These are phyloP conservation scores for Euphrasia arctica DNA, from an alignment of 305 asterid genomes.

Conservation along the genomic window DNA sequence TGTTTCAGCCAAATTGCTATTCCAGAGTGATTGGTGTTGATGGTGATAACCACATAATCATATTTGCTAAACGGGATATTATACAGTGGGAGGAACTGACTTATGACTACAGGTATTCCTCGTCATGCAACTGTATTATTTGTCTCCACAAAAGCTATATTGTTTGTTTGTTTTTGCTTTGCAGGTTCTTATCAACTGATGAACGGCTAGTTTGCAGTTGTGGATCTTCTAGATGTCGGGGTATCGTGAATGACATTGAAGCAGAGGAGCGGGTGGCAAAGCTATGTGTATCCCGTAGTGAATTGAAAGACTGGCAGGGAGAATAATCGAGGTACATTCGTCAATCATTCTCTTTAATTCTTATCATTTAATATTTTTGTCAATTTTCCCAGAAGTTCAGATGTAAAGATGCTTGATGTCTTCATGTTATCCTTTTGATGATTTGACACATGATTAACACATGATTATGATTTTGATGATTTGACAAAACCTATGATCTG, in stretches of 20 bases:
- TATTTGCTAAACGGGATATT: slow-evolving; percentile 92
- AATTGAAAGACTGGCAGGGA: slow-evolving; percentile 74
- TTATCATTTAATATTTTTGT: neutral
- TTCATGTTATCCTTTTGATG: no score
- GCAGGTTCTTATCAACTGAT: slow-evolving; percentile 75
- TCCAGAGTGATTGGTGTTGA: slow-evolving; percentile 70
- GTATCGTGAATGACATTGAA: slow-evolving; percentile 83
- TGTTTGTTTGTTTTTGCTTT: slow-evolving; percentile 17
- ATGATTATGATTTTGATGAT: no score
- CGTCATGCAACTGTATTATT: slow-evolving; percentile 20
- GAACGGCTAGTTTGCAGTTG: slow-evolving; percentile 81
- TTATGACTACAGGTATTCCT: slow-evolving; percentile 88
- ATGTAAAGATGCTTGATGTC: no score
- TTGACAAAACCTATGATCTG: no score
- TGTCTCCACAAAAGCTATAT: slow-evolving; percentile 23
- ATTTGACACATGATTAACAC: no score
- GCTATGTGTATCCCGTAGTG: slow-evolving; percentile 50
- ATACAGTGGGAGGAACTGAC: slow-evolving; percentile 86
- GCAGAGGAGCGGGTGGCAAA: slow-evolving; percentile 74
- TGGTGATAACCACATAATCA: slow-evolving; percentile 79
- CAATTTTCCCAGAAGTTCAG: no score
- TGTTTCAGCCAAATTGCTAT: slow-evolving; percentile 92
- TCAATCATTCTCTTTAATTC: slow-evolving; percentile 8
- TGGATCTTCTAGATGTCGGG: slow-evolving; percentile 82
- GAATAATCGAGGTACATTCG: slow-evolving; percentile 47